phyloP scores from a whole-genome alignment of 257 asterid genomes.

The Scutellaria baicalensis region DNA sequence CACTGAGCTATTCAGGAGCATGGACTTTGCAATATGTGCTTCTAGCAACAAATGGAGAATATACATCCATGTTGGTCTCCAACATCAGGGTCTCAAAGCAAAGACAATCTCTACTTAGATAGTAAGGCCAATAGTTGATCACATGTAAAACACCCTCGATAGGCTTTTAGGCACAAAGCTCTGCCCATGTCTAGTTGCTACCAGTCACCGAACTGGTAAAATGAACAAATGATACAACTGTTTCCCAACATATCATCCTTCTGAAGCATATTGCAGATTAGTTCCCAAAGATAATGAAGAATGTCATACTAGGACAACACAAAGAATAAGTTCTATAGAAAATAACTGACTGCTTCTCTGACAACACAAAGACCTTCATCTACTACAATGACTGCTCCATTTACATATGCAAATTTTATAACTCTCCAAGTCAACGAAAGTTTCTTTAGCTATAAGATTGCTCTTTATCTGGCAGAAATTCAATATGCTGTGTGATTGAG shows the following conservation, averaged over 20 bases:
- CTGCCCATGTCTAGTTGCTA: neutral
- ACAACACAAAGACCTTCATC: neutral
- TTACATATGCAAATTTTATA: neutral
- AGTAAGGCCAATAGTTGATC: neutral
- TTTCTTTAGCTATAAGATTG: neutral
- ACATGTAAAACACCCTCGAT: neutral
- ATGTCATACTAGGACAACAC: neutral
- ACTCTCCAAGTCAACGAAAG: neutral
- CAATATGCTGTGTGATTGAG: neutral
- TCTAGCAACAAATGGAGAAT: neutral
- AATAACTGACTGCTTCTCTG: neutral
- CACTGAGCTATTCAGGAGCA: neutral
- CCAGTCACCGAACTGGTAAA: neutral
- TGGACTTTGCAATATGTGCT: neutral
- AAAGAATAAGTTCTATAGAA: neutral
- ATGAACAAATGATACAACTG: neutral
- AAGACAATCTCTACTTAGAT: neutral
- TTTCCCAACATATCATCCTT: neutral
- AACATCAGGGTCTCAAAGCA: neutral
- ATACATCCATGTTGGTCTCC: neutral
- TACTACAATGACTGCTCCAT: neutral
- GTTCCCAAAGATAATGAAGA: neutral
- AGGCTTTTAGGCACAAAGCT: neutral
- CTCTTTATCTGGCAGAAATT: neutral
- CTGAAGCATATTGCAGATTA: neutral